A percentile compares a stretch with the other conserved stretches of the same genome.
phyloP scores from a whole-genome alignment of 108 stramenopile species.

The Ochromonas danica region DNA sequence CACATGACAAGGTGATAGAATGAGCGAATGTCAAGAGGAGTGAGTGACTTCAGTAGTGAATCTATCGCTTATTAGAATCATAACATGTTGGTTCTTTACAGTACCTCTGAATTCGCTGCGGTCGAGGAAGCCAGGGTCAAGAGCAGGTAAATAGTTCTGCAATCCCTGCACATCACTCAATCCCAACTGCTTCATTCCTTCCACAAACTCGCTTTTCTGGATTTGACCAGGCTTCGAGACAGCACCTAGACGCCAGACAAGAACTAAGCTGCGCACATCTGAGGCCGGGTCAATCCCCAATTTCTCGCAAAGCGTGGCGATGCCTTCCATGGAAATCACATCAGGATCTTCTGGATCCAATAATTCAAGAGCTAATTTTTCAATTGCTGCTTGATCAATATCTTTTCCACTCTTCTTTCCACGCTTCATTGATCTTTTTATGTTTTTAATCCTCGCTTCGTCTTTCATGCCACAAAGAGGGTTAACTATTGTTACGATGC shows the following conservation, averaged over 20 bases:
- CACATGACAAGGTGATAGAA: no score
- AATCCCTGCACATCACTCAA: not conserved
- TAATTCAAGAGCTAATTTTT: not conserved
- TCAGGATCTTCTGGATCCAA: constrained; percentile 5
- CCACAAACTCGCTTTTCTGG: not conserved
- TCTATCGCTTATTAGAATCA: no score
- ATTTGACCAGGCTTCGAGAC: constrained; percentile 7
- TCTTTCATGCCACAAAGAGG: no score
- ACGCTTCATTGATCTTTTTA: no score
- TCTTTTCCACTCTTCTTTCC: no score
- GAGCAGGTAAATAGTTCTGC: not conserved
- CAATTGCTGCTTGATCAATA: no score
- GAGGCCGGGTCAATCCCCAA: constrained; percentile 10
- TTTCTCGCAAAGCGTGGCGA: constrained; percentile 4
- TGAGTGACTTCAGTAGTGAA: no score
- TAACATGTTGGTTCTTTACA: no score
- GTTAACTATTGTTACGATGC: no score
- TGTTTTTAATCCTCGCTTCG: no score
- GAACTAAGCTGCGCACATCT: not conserved
- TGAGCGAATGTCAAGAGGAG: no score
- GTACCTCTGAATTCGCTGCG: constrained; percentile 19
- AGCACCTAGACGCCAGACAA: not conserved
- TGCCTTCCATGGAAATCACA: not conserved
- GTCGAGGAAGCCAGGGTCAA: constrained; percentile 34
- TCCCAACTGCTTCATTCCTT: not conserved